A percentile compares a stretch with the other conserved stretches of the same genome.
phyloP scores from a whole-genome alignment of 768 basidiomycete genomes.

The Amanita exitialis region DNA sequence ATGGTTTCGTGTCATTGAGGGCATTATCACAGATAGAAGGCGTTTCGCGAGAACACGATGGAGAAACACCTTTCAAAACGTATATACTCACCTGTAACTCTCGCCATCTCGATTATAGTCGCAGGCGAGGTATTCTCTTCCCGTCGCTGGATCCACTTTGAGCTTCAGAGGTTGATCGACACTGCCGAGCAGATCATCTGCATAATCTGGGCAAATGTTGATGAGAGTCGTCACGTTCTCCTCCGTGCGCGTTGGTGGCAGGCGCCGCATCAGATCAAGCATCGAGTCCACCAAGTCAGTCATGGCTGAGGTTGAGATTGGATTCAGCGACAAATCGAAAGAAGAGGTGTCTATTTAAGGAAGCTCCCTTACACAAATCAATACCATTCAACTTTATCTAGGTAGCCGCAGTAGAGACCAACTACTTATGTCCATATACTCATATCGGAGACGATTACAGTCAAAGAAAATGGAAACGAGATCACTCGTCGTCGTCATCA shows the following conservation, averaged over 20 bases:
- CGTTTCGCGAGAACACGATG: background rate
- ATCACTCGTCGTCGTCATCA: constrained; percentile 25
- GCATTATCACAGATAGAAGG: background rate
- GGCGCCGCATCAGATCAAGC: constrained; percentile 90
- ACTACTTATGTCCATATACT: background rate
- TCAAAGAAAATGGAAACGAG: background rate
- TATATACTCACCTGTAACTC: constrained; percentile 78
- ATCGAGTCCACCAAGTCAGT: constrained; percentile 81
- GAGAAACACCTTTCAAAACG: constrained; percentile 7
- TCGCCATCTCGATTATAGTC: constrained; percentile 93
- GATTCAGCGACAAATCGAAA: background rate
- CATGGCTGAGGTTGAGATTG: constrained; percentile 28
- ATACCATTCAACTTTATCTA: background rate
- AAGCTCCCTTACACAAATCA: background rate
- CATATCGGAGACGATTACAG: background rate
- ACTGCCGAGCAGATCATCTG: constrained; percentile 89
- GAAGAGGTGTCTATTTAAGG: background rate
- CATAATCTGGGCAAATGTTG: constrained; percentile 81
- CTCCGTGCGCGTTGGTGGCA: constrained; percentile 87
- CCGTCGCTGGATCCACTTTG: constrained; percentile 67
- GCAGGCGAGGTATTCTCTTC: constrained; percentile 86
- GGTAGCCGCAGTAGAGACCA: background rate
- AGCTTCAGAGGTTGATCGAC: constrained; percentile 92
- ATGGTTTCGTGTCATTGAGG: background rate
- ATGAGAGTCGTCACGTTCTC: constrained; percentile 80